A percentile compares a stretch with the other conserved stretches of the same genome.
phyloP scores from a whole-genome alignment of 805 yeast genomes.

The Lachancea quebecensis region DNA sequence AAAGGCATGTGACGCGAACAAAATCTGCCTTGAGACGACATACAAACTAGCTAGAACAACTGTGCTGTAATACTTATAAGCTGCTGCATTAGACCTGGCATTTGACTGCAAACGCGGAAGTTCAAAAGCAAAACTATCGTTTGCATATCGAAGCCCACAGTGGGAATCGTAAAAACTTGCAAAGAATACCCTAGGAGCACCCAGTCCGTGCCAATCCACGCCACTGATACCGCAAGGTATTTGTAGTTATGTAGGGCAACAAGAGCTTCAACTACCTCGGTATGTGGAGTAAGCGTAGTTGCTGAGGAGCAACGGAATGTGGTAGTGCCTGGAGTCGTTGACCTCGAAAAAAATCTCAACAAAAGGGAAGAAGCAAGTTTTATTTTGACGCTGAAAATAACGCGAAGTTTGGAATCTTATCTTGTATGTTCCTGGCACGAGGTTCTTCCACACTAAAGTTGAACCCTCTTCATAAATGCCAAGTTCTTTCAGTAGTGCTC shows the following conservation, averaged over 20 bases:
- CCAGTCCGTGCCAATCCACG: too few relatives aligned
- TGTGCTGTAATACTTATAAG: too few relatives aligned
- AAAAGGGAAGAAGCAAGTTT: constrained; percentile 73
- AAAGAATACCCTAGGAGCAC: too few relatives aligned
- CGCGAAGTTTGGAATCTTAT: constrained; percentile 70
- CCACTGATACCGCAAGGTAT: too few relatives aligned
- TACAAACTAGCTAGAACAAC: too few relatives aligned
- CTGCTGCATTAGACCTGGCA: too few relatives aligned
- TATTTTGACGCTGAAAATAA: constrained; percentile 41
- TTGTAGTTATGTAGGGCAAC: background rate
- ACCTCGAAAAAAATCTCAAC: constrained; percentile 75
- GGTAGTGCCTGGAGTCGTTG: constrained; percentile 68
- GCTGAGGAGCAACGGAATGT: constrained; percentile 77
- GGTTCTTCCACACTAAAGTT: constrained; percentile 36
- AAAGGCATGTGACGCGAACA: too few relatives aligned
- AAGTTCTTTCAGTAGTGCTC: constrained; percentile 15
- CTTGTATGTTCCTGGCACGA: constrained; percentile 62
- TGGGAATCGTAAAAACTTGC: too few relatives aligned
- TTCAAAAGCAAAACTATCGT: too few relatives aligned
- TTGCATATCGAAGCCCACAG: too few relatives aligned
- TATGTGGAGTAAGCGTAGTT: constrained; percentile 88
- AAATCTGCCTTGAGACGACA: too few relatives aligned
- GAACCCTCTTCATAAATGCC: constrained; percentile 26
- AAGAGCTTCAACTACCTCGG: constrained; percentile 57
- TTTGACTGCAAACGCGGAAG: too few relatives aligned